Conservation (phyloP, 2,329 filamentous ascomycete species). For the Mariannaea elegans region DNA sequence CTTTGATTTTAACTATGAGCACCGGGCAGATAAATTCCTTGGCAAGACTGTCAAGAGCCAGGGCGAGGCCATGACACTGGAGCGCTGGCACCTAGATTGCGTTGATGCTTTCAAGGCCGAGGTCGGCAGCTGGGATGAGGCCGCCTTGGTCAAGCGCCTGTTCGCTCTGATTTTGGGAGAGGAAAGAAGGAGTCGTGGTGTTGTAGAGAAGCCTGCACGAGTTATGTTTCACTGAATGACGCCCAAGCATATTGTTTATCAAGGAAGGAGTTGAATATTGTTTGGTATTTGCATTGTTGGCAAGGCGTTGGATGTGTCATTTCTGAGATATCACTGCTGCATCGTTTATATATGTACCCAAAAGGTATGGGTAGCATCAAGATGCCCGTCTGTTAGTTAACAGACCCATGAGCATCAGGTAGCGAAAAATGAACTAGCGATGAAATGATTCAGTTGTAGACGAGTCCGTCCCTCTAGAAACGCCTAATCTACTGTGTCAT, state of each 20-base stretch:
- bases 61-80: conserved; percentile 56
- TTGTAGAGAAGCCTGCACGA: conserved; percentile 24
- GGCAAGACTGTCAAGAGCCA: conserved; percentile 59
- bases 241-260: conserved; percentile 2
- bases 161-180: conserved; percentile 63
- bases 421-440: conserved; percentile 21
- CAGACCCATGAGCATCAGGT: neutral
- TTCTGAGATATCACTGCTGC: conserved; percentile 36
- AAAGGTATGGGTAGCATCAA: conserved; percentile 7
- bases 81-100: conserved; percentile 67
- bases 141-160: conserved; percentile 59
- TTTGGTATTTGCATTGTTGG: conserved; percentile 29
- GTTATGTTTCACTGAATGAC: conserved; percentile 45
- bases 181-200: conserved; percentile 42
- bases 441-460: conserved; percentile 32
- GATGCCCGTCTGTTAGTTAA: conserved; percentile 2
- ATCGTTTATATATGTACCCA: conserved; percentile 22
- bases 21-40: conserved; percentile 49
- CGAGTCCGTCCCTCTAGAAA: conserved; percentile 40
- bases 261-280: conserved; percentile 22
- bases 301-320: conserved; percentile 27
- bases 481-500: conserved; percentile 45
- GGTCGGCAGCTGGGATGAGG: conserved; percentile 61
- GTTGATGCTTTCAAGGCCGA: conserved; percentile 61
- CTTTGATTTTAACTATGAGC: conserved; percentile 42